These are phyloP conservation scores for Neurospora crassa DNA, from an alignment of 2,329 filamentous ascomycete genomes.

Conservation along the genomic window DNA sequence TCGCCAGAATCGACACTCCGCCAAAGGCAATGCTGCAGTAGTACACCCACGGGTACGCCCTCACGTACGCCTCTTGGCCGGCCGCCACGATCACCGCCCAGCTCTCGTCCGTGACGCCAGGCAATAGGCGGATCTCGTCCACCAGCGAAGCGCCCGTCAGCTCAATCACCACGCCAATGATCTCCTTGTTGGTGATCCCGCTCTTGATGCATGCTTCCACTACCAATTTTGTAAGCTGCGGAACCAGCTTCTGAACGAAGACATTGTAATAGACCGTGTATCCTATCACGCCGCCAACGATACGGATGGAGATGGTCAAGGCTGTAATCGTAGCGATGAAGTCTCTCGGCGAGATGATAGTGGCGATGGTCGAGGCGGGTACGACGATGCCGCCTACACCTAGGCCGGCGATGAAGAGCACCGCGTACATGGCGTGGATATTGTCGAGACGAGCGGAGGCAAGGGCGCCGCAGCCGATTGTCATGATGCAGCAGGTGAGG, in stretches of 20 bases:
- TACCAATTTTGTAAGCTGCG: slow-evolving; percentile 35
- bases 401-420: slow-evolving; percentile 51
- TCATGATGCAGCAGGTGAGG: slow-evolving; percentile 52
- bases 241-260: slow-evolving; percentile 37
- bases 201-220: slow-evolving; percentile 39
- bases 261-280: slow-evolving; percentile 51
- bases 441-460: slow-evolving; percentile 41
- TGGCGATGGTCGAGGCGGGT: slow-evolving; percentile 57
- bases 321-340: slow-evolving; percentile 61
- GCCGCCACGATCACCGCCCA: slow-evolving; percentile 44
- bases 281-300: slow-evolving; percentile 56
- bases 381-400: slow-evolving; percentile 61
- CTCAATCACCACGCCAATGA: slow-evolving; percentile 40
- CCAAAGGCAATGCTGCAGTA: slow-evolving; percentile 55
- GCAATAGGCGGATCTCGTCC: slow-evolving; percentile 41
- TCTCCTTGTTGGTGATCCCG: slow-evolving; percentile 35
- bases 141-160: slow-evolving; percentile 44
- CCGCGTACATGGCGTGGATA: slow-evolving; percentile 41
- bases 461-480: slow-evolving; percentile 49
- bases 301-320: slow-evolving; percentile 58
- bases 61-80: slow-evolving; percentile 46
- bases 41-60: slow-evolving; percentile 52
- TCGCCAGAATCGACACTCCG: slow-evolving; percentile 42
- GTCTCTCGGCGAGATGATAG: slow-evolving; percentile 61
- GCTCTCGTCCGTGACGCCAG: slow-evolving; percentile 38